phyloP scores from a whole-genome alignment of 805 yeast species.

The Candida michaelii region DNA sequence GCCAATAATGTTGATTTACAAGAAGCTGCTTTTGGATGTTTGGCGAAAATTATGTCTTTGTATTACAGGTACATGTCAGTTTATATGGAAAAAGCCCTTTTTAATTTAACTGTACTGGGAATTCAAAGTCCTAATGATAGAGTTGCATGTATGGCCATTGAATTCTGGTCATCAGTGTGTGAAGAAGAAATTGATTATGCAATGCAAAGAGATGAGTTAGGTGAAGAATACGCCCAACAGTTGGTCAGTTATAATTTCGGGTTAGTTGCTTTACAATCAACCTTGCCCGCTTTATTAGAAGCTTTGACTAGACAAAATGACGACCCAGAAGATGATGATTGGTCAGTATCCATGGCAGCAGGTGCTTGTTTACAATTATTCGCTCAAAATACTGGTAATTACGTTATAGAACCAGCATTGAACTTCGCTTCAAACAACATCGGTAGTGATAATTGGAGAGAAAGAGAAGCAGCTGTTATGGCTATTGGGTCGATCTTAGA shows the following conservation, averaged over 20 bases:
- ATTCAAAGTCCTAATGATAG: constrained; percentile 83
- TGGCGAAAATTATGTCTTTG: constrained; percentile 85
- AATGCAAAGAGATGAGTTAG: constrained; percentile 58
- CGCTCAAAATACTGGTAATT: constrained; percentile 86
- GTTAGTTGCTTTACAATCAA: constrained; percentile 75
- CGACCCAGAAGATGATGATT: constrained; percentile 91
- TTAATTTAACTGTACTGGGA: constrained; percentile 84
- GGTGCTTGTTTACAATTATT: constrained; percentile 94
- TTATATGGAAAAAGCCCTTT: constrained; percentile 96
- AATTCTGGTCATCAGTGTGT: constrained; percentile 99
- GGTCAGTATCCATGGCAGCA: constrained; percentile 99
- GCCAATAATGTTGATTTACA: constrained; percentile 78
- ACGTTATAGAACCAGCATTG: constrained; percentile 82
- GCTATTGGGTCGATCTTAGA: constrained; percentile 96
- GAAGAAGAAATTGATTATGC: constrained; percentile 90
- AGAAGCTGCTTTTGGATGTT: constrained; percentile 93
- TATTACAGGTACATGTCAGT: constrained; percentile 89
- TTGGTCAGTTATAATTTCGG: constrained; percentile 77
- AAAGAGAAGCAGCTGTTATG: constrained; percentile 97
- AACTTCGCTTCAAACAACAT: constrained; percentile 80
- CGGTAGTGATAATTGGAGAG: constrained; percentile 60
- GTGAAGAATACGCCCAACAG: constrained; percentile 29
- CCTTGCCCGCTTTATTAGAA: constrained; percentile 79
- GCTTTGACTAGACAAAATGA: constrained; percentile 87
- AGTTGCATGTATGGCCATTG: constrained; percentile 97